Base-by-base conservation (phyloP, 805 yeast genomes). In the Alloascoidea hylecoeti region DNA sequence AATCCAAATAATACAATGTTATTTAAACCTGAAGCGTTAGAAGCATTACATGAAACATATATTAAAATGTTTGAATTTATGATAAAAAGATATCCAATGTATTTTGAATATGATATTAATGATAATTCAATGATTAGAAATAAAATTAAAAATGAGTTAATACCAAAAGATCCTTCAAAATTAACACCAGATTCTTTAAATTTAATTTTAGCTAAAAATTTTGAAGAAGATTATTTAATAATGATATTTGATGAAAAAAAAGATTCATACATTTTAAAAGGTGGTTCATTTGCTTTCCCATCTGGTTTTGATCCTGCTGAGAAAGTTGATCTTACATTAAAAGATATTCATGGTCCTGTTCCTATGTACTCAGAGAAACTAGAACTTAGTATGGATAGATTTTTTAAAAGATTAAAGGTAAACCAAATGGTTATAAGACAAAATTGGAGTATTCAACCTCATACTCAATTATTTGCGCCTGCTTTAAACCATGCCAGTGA, bases 361-460 rank as follows among this genome's bases (percentile, higher is more conserved):
- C 94, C 92, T 0, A 70, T 69, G 42, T 81, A 81, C 47, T 53
- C 60, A 38, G 56, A 66, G 15, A 66, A 72, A 44, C 58, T 81
- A 34, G 66, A 70, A 50, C 46, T 63, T 4, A 70, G 81, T 16
- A 81, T 81, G 89, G 72, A 72, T 48, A 68, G 66, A 46, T 81
- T 75, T 50, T 81, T 81, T 52, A 60, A 63, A 17, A 65, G 72
- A 43, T 50, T 80, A 42, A 62, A 65, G 44, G 66, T 71, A 3
- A 61, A 66, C 18, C 70, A 72, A 39, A 64, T 66, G 36, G 78
- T 80, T 49, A 71, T 70, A 42, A 64, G 92, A 41, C 66, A 65
- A 46, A 81, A 81, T 44, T 81, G 86, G 83, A 64, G 78, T 0
- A 55, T 81, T 16, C 92, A 81, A 50, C 63, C 75, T 1, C 82